phyloP scores from a whole-genome alignment of 176 grass and related monocot genomes.

The Aegilops tauschii region DNA sequence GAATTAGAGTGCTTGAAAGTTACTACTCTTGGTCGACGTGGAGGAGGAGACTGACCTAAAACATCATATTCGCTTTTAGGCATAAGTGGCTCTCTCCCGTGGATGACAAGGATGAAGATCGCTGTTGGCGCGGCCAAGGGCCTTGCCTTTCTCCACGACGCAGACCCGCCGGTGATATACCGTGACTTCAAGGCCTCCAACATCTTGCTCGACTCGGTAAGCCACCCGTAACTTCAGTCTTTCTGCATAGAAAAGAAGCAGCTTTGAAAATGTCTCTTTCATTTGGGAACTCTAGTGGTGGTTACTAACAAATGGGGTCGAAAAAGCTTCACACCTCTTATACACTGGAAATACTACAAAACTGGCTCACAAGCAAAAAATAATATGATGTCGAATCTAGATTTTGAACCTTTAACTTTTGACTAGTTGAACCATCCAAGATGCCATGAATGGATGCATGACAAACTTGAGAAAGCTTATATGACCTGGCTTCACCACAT shows the following conservation, averaged over 20 bases:
- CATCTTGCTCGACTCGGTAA: constrained; percentile 64
- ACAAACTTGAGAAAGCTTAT: no score
- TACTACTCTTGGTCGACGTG: constrained; percentile 1
- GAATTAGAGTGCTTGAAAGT: neutral
- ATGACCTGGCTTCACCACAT: no score
- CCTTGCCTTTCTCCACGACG: no score
- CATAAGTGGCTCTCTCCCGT: no score
- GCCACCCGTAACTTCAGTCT: neutral
- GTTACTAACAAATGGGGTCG: no score
- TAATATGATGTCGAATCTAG: neutral
- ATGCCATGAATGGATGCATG: neutral
- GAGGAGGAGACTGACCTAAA: constrained; percentile 23
- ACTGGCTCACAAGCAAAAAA: no score
- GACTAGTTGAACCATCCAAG: constrained; percentile 9
- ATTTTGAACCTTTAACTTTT: constrained; percentile 6
- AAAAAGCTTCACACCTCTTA: neutral
- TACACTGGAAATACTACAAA: neutral
- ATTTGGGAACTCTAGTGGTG: neutral
- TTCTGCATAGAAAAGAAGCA: neutral
- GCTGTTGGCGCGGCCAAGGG: no score
- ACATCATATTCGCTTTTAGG: no score
- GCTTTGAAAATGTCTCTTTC: neutral
- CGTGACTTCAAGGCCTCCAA: constrained; percentile 28
- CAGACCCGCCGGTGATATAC: no score
- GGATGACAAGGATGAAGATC: no score